phyloP scores from a whole-genome alignment of 2,329 filamentous ascomycete genomes.

The Plenodomus lindquistii region DNA sequence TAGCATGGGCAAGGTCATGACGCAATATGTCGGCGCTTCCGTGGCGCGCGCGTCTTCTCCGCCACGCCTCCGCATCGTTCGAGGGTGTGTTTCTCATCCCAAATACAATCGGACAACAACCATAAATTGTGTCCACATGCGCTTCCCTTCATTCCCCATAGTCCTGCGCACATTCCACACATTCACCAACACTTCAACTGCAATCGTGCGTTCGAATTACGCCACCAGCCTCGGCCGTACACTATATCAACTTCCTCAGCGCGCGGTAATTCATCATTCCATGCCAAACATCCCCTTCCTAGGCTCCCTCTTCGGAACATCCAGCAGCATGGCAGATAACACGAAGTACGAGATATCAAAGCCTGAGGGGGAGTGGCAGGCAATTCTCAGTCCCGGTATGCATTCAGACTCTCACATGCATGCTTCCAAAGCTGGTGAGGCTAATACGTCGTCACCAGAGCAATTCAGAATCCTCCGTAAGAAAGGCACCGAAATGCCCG shows the following conservation, averaged over 20 bases:
- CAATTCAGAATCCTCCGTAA: conserved; percentile 93
- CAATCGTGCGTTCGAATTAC: conserved; percentile 36
- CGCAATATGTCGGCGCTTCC: conserved; percentile 27
- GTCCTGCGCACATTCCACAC: conserved; percentile 54
- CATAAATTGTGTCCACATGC: conserved; percentile 46
- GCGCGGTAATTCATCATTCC: conserved; percentile 47
- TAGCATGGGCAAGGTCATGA: conserved; percentile 23
- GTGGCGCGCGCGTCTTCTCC: conserved; percentile 34
- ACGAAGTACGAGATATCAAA: conserved; percentile 83
- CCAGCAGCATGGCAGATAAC: conserved; percentile 50
- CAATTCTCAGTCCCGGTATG: conserved; percentile 73
- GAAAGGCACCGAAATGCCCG: conserved; percentile 86
- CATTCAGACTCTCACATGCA: conserved; percentile 1
- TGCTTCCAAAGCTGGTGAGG: not conserved
- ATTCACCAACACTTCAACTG: conserved; percentile 50
- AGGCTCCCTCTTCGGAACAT: conserved; percentile 72
- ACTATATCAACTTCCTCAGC: conserved; percentile 32
- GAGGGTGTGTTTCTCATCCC: conserved; percentile 3
- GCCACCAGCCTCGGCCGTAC: conserved; percentile 43
- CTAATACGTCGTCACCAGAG: conserved; percentile 58
- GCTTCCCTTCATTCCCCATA: conserved; percentile 52
- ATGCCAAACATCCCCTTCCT: conserved; percentile 82
- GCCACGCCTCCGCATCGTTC: conserved; percentile 27
- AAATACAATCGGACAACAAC: conserved; percentile 2
- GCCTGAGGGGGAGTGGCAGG: conserved; percentile 83